These are phyloP conservation scores for Colletotrichum simmondsii DNA, from an alignment of 2,329 filamentous ascomycete species.

Conservation along the genomic window DNA sequence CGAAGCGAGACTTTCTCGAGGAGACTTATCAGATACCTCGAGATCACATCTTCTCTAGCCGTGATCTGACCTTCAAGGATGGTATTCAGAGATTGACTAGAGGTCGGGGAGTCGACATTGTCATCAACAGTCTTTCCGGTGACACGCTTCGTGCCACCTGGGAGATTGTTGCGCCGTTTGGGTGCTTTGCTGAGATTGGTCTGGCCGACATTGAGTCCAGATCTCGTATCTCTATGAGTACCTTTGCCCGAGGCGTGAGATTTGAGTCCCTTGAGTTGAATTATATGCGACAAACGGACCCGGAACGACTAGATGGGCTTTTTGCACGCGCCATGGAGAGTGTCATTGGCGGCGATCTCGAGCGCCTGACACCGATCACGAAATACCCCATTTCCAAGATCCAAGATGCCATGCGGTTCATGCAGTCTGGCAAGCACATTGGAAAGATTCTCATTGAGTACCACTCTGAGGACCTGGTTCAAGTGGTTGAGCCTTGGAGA, in stretches of 20 bases:
- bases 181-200: conserved; percentile 43
- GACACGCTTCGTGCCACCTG: conserved; percentile 39
- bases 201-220: not conserved
- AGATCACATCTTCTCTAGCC: conserved; percentile 44
- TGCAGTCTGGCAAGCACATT: conserved; percentile 56
- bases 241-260: conserved; percentile 5
- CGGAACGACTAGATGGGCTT: conserved; percentile 17
- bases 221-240: conserved; percentile 1
- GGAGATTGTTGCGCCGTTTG: conserved; percentile 43
- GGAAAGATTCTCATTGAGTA: conserved; percentile 54
- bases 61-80: conserved; percentile 39
- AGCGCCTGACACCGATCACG: conserved; percentile 37
- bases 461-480: conserved; percentile 8
- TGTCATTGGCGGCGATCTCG: not conserved
- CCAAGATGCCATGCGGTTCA: conserved; percentile 52
- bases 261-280: conserved; percentile 24
- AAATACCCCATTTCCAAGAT: conserved; percentile 42
- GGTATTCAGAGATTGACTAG: conserved; percentile 41
- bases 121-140: conserved; percentile 43
- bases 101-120: conserved; percentile 41
- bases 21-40: conserved; percentile 49
- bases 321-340: not conserved
- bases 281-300: conserved; percentile 10
- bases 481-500: not conserved
- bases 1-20: conserved; percentile 51